These are phyloP conservation scores for Lachancea thermotolerans DNA, from an alignment of 805 yeast genomes.

Conservation along the genomic window DNA sequence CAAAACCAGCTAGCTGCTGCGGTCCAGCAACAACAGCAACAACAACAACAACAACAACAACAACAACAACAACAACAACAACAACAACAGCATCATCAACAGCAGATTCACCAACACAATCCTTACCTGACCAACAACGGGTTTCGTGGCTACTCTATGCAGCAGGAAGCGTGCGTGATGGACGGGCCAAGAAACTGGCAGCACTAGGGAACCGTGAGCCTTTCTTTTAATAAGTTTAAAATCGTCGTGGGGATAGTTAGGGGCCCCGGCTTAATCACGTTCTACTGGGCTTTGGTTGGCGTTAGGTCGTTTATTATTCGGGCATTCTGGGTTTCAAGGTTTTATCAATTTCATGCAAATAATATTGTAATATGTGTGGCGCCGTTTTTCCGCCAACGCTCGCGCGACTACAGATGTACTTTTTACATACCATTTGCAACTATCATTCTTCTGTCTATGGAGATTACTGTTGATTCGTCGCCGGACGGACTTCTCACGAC, in stretches of 20 bases:
- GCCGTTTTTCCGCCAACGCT: too few relatives aligned
- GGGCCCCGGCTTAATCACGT: too few relatives aligned
- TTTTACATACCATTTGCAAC: too few relatives aligned
- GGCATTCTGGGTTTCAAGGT: not conserved
- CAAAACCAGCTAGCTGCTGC: slow-evolving; percentile 8
- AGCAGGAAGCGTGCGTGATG: not conserved
- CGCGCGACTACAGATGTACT: too few relatives aligned
- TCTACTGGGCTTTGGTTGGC: too few relatives aligned
- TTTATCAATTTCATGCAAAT: not conserved
- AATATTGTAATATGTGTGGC: not conserved
- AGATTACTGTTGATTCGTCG: too few relatives aligned
- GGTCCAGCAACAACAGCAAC: slow-evolving; percentile 12
- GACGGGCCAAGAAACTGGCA: slow-evolving; percentile 5
- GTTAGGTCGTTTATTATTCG: not conserved
- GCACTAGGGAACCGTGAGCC: not conserved
- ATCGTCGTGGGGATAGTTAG: too few relatives aligned
- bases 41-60: slow-evolving; percentile 13
- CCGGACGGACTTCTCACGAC: too few relatives aligned
- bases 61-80: slow-evolving; percentile 16
- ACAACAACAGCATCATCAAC: slow-evolving; percentile 11
- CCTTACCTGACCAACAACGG: slow-evolving; percentile 6
- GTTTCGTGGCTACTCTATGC: not conserved
- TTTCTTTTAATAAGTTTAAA: too few relatives aligned
- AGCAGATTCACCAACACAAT: slow-evolving; percentile 8
- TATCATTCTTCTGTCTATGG: too few relatives aligned